phyloP scores from a whole-genome alignment of 192 early-diverging fungal species.

The Podila clonocystis region DNA sequence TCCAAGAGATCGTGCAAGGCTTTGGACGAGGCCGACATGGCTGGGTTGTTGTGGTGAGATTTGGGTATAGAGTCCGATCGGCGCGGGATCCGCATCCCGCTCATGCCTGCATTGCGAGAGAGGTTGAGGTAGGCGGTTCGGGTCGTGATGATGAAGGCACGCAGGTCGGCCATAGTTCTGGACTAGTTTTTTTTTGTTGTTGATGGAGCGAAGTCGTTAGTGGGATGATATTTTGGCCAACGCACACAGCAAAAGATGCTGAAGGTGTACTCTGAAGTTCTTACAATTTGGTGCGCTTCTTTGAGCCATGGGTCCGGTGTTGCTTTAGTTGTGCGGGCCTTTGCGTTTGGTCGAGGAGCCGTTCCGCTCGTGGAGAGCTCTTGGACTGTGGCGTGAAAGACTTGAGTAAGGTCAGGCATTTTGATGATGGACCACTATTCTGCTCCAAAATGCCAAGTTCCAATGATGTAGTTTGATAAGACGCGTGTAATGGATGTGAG shows the following conservation, averaged over 20 bases:
- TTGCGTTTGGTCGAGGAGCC: neutral
- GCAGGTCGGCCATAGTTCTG: conserved; percentile 41
- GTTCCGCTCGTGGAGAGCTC: neutral
- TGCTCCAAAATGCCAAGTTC: neutral
- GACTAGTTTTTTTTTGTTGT: conserved; percentile 14
- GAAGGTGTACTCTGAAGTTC: neutral
- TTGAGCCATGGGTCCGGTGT: conserved; percentile 31
- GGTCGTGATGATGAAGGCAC: conserved; percentile 40
- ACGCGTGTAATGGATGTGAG: neutral
- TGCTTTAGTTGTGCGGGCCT: neutral
- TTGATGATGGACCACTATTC: neutral
- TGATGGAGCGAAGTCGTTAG: neutral
- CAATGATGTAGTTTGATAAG: neutral
- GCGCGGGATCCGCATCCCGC: conserved; percentile 6
- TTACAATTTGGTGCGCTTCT: conserved; percentile 45
- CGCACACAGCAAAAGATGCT: neutral
- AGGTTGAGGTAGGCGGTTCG: conserved; percentile 45
- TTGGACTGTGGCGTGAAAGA: neutral
- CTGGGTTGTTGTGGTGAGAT: neutral
- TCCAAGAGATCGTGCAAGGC: conserved; percentile 31
- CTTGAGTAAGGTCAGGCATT: conserved; percentile 1
- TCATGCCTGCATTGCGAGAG: conserved; percentile 14
- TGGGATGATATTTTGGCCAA: neutral
- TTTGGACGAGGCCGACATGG: conserved; percentile 22
- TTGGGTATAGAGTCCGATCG: conserved; percentile 36